A percentile compares a stretch with the other conserved stretches of the same genome.
These are phyloP conservation scores for Teunomyces tritomae DNA, from an alignment of 805 yeast genomes.

Conservation along the genomic window DNA sequence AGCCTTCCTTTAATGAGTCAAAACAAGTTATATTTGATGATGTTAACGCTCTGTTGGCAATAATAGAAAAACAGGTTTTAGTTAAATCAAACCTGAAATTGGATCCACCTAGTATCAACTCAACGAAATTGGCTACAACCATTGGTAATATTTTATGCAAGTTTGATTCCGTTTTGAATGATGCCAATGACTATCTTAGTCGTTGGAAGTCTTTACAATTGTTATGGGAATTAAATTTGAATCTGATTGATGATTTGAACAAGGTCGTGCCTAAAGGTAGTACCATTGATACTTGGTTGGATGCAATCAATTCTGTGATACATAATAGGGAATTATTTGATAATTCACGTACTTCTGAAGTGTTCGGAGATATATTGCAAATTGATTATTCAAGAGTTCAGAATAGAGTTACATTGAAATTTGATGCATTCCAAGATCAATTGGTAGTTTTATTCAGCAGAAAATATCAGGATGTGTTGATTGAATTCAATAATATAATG, in stretches of 20 bases:
- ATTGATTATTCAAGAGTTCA: constrained; percentile 56
- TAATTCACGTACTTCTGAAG: constrained; percentile 36
- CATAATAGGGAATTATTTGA: constrained; percentile 49
- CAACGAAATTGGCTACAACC: not conserved
- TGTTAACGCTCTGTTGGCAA: constrained; percentile 15
- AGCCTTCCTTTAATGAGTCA: constrained; percentile 40
- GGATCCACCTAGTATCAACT: not conserved
- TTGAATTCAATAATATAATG: constrained; percentile 28
- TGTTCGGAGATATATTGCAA: constrained; percentile 35
- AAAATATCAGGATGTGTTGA: constrained; percentile 30
- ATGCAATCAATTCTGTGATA: constrained; percentile 42
- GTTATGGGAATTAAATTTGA: constrained; percentile 53
- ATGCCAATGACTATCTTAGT: constrained; percentile 36
- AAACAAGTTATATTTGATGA: constrained; percentile 26
- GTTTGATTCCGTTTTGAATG: constrained; percentile 29
- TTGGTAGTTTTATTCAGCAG: constrained; percentile 41
- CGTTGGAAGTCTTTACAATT: constrained; percentile 58
- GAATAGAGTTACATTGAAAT: constrained; percentile 48
- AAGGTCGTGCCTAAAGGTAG: constrained; percentile 17
- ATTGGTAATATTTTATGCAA: constrained; percentile 5
- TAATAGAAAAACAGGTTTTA: constrained; percentile 17
- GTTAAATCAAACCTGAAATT: constrained; percentile 4
- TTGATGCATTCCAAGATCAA: constrained; percentile 57
- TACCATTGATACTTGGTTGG: constrained; percentile 46
- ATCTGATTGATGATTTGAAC: constrained; percentile 37